These are phyloP conservation scores for Eutrema yunnanense DNA, from an alignment of 345 rosid species.

Conservation along the genomic window DNA sequence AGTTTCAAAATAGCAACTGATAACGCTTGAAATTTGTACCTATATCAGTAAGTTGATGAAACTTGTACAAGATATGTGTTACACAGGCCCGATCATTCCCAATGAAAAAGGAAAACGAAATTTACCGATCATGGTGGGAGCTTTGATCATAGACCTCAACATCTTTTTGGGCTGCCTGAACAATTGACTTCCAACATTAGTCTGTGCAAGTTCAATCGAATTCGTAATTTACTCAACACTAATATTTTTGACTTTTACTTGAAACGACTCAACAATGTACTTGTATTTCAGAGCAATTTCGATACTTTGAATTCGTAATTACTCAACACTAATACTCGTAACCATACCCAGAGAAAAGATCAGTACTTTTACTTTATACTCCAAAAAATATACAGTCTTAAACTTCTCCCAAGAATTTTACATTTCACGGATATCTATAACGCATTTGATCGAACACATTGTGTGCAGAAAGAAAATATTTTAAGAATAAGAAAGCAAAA, in stretches of 20 bases:
- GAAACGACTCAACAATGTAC: constrained; percentile 8
- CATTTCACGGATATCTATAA: neutral
- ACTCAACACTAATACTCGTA: too few relatives aligned
- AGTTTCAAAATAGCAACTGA: neutral
- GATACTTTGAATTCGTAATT: neutral
- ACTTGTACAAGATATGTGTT: neutral
- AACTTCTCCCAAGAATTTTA: neutral
- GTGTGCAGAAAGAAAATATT: neutral
- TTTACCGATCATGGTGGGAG: constrained; percentile 75
- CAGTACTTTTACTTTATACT: neutral
- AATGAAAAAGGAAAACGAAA: neutral
- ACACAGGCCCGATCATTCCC: neutral
- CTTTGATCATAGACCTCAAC: constrained; percentile 72
- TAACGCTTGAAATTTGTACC: neutral
- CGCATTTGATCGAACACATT: constrained; percentile 14
- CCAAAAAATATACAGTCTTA: too few relatives aligned
- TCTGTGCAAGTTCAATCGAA: neutral
- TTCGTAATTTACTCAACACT: neutral
- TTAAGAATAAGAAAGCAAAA: neutral
- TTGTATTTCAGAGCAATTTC: neutral
- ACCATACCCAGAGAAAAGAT: neutral
- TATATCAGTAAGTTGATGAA: neutral
- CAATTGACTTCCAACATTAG: neutral
- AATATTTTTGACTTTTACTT: neutral
- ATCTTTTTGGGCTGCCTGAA: constrained; percentile 69